Evolutionary conservation across 345 rosid genomes (phyloP), one percentile per base, ranked within the genome.

Genomic region (Gossypium anomalum): DNA sequence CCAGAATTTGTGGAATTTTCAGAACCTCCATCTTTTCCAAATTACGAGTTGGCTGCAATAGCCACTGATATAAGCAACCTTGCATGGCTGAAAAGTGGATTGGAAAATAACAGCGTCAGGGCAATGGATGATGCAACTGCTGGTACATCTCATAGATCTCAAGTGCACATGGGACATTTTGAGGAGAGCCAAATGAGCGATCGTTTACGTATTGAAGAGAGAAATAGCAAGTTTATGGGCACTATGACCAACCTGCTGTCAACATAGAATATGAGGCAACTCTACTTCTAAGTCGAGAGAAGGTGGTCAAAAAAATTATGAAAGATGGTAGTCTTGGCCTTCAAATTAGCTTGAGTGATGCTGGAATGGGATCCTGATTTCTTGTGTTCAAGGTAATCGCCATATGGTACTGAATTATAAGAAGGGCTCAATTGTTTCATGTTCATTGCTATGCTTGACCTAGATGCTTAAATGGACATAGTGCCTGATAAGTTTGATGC

Each of bases 71-170:
- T 91, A 74, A 90, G 97, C 77, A 91, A 88, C 74, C 82, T 86
- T 19, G 98, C 95, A 67, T 93, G 96, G 98, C 79, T 91, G 56
- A 89, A 86, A 77, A 91, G 97, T 65, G 97, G 97, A 47, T 79
- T 93, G 82, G 90, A 89, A 71, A 87, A 83, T 79, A 85, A 83
- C 48, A 87, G 78, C 75, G 80, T 82, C 25, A 72, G 72, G 77
- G 79, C 62, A 23, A 85, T 82, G 87, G 89, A 83, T 67, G 86
- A 83, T 72, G 76, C 85, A n/a, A 77, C 79, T 70, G 80, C 65
- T 68, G 77, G 85, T 63, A 74, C 74, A 52, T 77, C 82, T 63
- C 80, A 82, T 67, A 82, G 62, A 47, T 77, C 85, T 53, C 78
- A 73, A 52, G 74, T 61, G 61, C 82, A 53, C 44, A 29, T 34